Evolutionary conservation across 208 protist species (phyloP).

Genomic region (Porcisia deanei): DNA sequence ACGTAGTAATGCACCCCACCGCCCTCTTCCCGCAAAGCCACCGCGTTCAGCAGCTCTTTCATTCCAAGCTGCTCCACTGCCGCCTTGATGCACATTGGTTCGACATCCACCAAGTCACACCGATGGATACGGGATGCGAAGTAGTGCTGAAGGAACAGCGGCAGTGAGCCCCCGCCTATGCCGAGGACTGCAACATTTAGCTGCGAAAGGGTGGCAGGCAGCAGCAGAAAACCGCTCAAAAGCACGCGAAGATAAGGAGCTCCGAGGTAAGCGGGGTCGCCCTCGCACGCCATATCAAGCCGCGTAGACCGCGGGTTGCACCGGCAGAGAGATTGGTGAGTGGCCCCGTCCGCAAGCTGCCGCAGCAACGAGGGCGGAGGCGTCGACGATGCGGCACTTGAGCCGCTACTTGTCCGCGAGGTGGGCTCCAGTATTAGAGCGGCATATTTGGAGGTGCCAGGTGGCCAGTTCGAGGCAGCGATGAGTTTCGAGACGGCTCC

Average conservation of each 20-base stretch:
- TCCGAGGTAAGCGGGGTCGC: slow-evolving; percentile 62
- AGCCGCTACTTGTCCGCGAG: not conserved
- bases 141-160: slow-evolving; percentile 74
- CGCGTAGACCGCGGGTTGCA: slow-evolving; percentile 58
- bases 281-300: slow-evolving; percentile 57
- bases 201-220: slow-evolving; percentile 45
- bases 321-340: slow-evolving; percentile 79
- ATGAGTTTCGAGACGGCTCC: not conserved
- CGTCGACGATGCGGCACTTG: not conserved
- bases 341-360: slow-evolving; percentile 55
- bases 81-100: slow-evolving; percentile 70
- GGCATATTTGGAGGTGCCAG: slow-evolving; percentile 65
- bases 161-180: slow-evolving; percentile 77
- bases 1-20: slow-evolving; percentile 44
- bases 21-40: slow-evolving; percentile 17
- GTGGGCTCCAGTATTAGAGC: slow-evolving; percentile 71
- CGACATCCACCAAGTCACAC: slow-evolving; percentile 82
- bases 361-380: slow-evolving; percentile 36
- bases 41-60: slow-evolving; percentile 44
- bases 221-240: slow-evolving; percentile 64
- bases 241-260: slow-evolving; percentile 85
- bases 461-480: slow-evolving; percentile 52
- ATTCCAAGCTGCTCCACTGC: slow-evolving; percentile 79
- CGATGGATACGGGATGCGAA: slow-evolving; percentile 48
- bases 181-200: slow-evolving; percentile 77